Percentiles rank a stretch among this genome's conserved stretches.
These are phyloP conservation scores for Acaromyces ingoldii DNA, from an alignment of 1,284 basidiomycete genomes.

Conservation along the genomic window DNA sequence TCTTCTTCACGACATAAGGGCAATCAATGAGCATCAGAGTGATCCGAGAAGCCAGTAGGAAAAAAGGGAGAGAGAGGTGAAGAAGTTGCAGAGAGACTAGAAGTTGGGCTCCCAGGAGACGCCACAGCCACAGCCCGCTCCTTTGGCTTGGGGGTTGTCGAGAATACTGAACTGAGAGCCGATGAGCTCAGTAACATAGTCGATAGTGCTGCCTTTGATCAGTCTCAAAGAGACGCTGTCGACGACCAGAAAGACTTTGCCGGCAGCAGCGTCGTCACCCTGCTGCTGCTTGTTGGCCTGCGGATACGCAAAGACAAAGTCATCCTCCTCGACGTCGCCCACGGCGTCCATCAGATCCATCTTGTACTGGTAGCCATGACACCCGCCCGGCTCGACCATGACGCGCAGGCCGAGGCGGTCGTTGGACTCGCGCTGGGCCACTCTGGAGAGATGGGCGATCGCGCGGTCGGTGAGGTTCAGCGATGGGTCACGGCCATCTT, in stretches of 20 bases:
- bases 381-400: constrained; percentile 79
- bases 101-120: constrained; percentile 76
- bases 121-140: constrained; percentile 80
- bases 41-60: too few species aligned
- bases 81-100: too few species aligned
- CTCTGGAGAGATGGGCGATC: constrained; percentile 29
- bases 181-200: constrained; percentile 85
- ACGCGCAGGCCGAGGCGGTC: constrained; percentile 66
- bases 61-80: too few species aligned
- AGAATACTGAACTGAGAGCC: constrained; percentile 74
- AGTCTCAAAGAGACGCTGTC: constrained; percentile 75
- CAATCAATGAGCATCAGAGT: too few species aligned
- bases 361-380: constrained; percentile 89
- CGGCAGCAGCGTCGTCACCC: constrained; percentile 52
- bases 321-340: constrained; percentile 56
- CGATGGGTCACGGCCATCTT: constrained; percentile 23
- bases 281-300: constrained; percentile 22
- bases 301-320: constrained; percentile 59
- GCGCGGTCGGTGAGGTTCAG: constrained; percentile 41
- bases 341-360: constrained; percentile 65
- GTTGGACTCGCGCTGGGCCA: constrained; percentile 58
- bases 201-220: constrained; percentile 74
- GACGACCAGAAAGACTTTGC: constrained; percentile 61
- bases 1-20: too few species aligned
- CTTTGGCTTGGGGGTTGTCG: constrained; percentile 78